Conservation (phyloP, 163 green algal species). For the Volvox carteri region DNA sequence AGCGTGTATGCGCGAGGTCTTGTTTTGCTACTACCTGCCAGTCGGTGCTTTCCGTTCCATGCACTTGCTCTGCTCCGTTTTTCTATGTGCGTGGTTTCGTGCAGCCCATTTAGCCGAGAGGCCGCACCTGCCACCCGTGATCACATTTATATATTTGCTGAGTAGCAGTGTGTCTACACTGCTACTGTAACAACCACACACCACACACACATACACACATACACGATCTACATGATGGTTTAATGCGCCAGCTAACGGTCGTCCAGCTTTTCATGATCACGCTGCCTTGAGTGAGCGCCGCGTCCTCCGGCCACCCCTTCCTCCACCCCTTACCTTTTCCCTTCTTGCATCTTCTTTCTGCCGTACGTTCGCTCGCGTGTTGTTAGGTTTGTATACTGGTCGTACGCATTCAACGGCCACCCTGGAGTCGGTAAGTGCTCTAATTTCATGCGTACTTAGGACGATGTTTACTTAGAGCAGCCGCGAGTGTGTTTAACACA, state of each 20-base stretch:
- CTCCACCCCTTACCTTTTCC: neutral
- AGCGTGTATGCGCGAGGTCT: no score
- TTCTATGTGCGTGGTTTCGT: no score
- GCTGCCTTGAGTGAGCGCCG: neutral
- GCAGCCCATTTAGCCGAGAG: no score
- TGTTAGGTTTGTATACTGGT: constrained; percentile 34
- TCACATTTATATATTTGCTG: no score
- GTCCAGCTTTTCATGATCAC: neutral
- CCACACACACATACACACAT: neutral
- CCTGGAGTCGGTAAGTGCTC: neutral
- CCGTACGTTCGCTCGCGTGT: neutral
- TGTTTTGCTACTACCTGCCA: no score
- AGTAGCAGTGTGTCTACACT: no score
- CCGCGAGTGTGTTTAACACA: neutral
- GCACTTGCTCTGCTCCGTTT: no score
- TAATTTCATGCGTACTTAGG: neutral
- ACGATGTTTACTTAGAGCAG: neutral
- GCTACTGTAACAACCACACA: no score
- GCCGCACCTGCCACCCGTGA: no score
- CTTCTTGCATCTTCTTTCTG: neutral
- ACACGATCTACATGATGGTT: neutral
- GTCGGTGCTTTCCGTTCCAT: no score
- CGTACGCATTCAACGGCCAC: constrained; percentile 22
- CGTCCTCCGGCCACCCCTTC: neutral
- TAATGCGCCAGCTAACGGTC: neutral